Evolutionary conservation across 257 asterid species (phyloP).

Genomic region (Solanum tarapatanum): DNA sequence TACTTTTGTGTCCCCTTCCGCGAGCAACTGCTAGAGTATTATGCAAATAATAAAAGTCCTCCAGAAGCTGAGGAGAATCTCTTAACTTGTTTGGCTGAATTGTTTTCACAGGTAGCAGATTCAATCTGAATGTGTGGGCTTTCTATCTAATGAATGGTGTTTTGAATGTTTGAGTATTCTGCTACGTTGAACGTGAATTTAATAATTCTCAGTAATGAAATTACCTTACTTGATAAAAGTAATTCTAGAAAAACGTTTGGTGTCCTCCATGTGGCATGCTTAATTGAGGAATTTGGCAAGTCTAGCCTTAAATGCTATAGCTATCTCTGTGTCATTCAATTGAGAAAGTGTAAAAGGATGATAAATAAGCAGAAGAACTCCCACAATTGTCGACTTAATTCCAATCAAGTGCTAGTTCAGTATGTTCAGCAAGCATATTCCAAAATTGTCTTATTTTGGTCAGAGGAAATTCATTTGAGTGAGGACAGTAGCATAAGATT

Average conservation of each 20-base stretch:
- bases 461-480: background rate
- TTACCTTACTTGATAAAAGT: background rate
- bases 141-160: background rate
- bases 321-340: background rate
- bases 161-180: background rate
- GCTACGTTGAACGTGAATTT: background rate
- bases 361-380: background rate
- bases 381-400: background rate
- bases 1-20: slow-evolving; percentile 90
- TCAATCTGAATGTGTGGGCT: background rate
- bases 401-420: background rate
- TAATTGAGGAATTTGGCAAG: background rate
- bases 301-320: background rate
- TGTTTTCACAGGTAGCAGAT: slow-evolving; percentile 62
- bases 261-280: background rate
- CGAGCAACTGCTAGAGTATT: slow-evolving; percentile 70
- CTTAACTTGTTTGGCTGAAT: slow-evolving; percentile 80
- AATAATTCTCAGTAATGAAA: background rate
- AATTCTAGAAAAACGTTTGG: background rate
- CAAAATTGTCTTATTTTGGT: background rate
- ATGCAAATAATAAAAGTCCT: slow-evolving; percentile 40
- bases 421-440: background rate
- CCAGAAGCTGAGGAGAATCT: slow-evolving; percentile 72
- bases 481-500: background rate
- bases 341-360: background rate